These are phyloP conservation scores for Salvia miltiorrhiza DNA, from an alignment of 257 asterid genomes.

Conservation along the genomic window DNA sequence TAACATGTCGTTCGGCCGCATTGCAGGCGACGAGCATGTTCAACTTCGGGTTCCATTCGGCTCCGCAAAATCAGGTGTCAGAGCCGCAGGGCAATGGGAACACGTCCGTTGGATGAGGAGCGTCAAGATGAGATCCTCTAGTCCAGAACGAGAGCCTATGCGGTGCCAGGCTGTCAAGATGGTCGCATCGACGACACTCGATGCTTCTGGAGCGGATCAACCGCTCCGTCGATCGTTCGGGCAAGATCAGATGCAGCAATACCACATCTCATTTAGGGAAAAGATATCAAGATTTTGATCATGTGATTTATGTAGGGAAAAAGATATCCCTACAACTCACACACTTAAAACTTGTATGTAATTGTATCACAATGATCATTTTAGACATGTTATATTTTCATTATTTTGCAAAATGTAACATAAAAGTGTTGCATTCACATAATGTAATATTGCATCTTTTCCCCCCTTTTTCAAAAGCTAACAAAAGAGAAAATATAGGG, in stretches of 20 bases:
- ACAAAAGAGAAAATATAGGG: neutral
- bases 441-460: neutral
- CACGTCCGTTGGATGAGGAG: slow-evolving; percentile 33
- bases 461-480: neutral
- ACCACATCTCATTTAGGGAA: neutral
- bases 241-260: neutral
- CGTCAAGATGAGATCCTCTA: slow-evolving; percentile 1
- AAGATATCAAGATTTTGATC: neutral
- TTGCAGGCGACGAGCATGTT: slow-evolving; percentile 56
- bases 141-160: neutral
- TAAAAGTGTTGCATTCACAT: neutral
- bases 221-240: too few relatives aligned
- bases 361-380: neutral
- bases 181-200: neutral
- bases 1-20: neutral
- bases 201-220: neutral
- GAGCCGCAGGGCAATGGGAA: slow-evolving; percentile 36
- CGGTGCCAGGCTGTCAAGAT: neutral
- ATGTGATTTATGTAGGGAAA: neutral
- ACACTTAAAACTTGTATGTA: neutral
- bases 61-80: slow-evolving; percentile 35
- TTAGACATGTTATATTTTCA: too few relatives aligned
- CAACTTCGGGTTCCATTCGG: slow-evolving; percentile 43
- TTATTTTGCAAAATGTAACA: too few relatives aligned
- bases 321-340: too few relatives aligned